phyloP scores from a whole-genome alignment of 805 yeast species.

The Pichia phayaonensis region DNA sequence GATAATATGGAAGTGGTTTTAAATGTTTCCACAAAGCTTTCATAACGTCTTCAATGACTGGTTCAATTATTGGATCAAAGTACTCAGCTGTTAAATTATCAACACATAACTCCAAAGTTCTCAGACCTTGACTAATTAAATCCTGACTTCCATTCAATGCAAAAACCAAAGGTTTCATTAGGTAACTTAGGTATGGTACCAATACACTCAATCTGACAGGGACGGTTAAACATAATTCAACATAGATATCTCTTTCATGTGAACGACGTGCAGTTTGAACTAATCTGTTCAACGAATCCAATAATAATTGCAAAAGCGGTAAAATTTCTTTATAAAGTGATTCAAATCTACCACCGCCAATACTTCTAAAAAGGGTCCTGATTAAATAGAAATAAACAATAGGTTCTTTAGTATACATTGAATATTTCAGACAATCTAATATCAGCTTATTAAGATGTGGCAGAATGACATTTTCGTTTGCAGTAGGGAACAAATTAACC shows the following conservation, averaged over 20 bases:
- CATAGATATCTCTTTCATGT: constrained; percentile 88
- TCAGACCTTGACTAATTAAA: constrained; percentile 84
- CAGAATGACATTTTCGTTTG: constrained; percentile 78
- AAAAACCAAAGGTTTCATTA: constrained; percentile 85
- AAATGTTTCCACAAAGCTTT: constrained; percentile 86
- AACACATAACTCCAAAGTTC: constrained; percentile 92
- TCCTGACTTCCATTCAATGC: constrained; percentile 90
- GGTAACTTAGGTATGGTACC: constrained; percentile 83
- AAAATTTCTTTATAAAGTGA: constrained; percentile 84
- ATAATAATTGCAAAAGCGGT: constrained; percentile 79
- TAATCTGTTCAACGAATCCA: constrained; percentile 79
- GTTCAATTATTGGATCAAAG: constrained; percentile 94
- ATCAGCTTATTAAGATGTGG: constrained; percentile 85
- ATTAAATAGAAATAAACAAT: constrained; percentile 81
- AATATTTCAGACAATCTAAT: constrained; percentile 64
- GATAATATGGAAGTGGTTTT: constrained; percentile 89
- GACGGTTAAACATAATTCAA: constrained; percentile 88
- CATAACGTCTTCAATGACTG: constrained; percentile 92
- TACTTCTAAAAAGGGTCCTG: constrained; percentile 83
- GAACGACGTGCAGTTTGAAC: constrained; percentile 78
- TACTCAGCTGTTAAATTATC: constrained; percentile 95
- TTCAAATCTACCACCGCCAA: constrained; percentile 96
- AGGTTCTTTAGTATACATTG: constrained; percentile 87
- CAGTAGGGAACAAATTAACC: constrained; percentile 80
- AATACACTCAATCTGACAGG: constrained; percentile 91